Evolutionary conservation across 2,329 filamentous ascomycete genomes (phyloP), one percentile per base, ranked within the genome.

Genomic region (Ophiobolus disseminans): DNA sequence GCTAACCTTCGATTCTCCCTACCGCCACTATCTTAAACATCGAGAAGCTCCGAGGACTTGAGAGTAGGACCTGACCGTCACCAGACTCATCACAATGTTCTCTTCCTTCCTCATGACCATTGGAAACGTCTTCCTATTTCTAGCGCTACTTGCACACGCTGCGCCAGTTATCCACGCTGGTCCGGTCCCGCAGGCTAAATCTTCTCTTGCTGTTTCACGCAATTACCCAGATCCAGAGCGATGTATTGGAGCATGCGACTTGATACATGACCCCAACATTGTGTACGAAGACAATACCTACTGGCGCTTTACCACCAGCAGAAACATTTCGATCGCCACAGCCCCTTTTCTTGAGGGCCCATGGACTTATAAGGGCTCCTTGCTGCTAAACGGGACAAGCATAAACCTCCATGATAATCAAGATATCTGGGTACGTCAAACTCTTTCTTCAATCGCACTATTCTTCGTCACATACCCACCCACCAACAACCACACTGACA

Each of bases 231-330:
- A 70, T 21, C 74, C 75, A n/a, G 59, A 69, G n/a, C 40, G 56
- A 13, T 76, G 73, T 57, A 56, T 57, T 3, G 75, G 75, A 5
- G 64, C 63, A 25, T 76, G 73, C 55, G 65, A 60, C 11, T 71
- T 72, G 46, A 64, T 74, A 1, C 78, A 80, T 40, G 79, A 82
- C 46, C 78, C 79, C 1, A 65, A 68, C 5, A 55, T 81, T 22
- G 74, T 79, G 51, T 68, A 13, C 6, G 13, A 66, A 8, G 72
- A 78, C 43, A 75, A 80, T 45, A 73, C 74, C 1, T 74, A 52
- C 1, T 82, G 80, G 56, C 75, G 78, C 4, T 82, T 82, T 52
- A 77, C 78, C 1, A 81, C 79, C 0, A 75, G 75, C 10, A 74
- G 75, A 6, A 70, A 75, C 23, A 78, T 82, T 26, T 70, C 74